Conservation (phyloP, 2,329 filamentous ascomycete species). For the Sarocladium oryzae region DNA sequence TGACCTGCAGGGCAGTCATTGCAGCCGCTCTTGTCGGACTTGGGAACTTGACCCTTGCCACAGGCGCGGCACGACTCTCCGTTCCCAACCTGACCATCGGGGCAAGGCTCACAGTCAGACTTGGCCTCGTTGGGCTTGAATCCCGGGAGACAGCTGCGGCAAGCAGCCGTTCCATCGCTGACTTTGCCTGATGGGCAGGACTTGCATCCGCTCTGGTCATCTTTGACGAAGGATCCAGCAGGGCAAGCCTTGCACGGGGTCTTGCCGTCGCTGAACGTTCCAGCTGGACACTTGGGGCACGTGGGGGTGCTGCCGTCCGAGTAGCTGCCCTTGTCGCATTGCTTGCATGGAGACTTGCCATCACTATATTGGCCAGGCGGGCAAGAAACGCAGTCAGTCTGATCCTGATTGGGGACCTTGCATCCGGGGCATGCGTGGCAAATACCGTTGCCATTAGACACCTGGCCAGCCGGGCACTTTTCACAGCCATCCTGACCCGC, state of each 20-base stretch:
- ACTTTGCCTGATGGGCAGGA: neutral
- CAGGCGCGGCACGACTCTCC: neutral
- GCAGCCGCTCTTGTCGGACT: slow-evolving; percentile 1
- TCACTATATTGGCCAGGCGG: neutral
- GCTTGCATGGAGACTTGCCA: neutral
- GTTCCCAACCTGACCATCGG: neutral
- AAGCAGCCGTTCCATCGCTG: neutral
- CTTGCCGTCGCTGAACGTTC: neutral
- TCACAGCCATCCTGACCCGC: neutral
- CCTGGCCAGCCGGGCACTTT: neutral
- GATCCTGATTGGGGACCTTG: neutral
- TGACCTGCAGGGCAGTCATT: neutral
- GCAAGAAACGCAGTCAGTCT: neutral
- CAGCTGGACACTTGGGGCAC: neutral
- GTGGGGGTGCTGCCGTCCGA: neutral
- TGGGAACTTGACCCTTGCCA: neutral
- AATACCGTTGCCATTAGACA: neutral
- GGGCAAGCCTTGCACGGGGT: neutral
- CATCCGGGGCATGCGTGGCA: neutral
- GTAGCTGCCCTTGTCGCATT: neutral
- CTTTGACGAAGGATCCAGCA: neutral
- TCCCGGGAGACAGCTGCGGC: neutral
- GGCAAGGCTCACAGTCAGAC: neutral
- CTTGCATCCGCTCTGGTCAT: neutral
- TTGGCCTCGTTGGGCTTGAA: neutral